Conservation (phyloP, 2,329 filamentous ascomycete species). For the Xylariaceae sp. region DNA sequence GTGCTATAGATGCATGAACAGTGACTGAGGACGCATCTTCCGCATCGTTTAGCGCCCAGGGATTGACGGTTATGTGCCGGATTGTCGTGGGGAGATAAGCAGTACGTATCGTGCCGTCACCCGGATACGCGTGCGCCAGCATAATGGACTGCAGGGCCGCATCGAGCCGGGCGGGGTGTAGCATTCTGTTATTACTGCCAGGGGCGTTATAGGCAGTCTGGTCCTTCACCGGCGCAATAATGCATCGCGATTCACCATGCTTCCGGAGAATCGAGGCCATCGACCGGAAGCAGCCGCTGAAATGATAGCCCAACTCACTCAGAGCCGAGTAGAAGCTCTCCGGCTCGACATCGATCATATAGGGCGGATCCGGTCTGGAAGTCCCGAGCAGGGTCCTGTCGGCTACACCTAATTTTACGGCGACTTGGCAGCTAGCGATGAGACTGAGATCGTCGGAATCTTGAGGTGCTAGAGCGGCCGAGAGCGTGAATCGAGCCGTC, state of each 20-base stretch:
- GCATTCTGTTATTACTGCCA: background rate
- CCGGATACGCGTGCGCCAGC: conserved; percentile 27
- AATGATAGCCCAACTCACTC: conserved; percentile 10
- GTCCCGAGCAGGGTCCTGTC: conserved; percentile 1
- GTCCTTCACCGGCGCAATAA: background rate
- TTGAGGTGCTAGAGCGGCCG: background rate
- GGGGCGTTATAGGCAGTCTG: background rate
- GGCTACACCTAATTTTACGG: background rate
- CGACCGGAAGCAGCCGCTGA: conserved; percentile 8
- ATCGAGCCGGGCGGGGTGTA: conserved; percentile 20
- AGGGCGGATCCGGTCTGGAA: background rate
- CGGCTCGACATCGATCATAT: conserved; percentile 10
- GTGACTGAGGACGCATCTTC: conserved; percentile 17
- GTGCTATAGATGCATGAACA: background rate
- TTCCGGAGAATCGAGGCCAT: background rate
- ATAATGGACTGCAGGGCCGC: conserved; percentile 29
- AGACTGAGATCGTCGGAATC: background rate
- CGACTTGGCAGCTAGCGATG: background rate
- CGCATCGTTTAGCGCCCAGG: conserved; percentile 15
- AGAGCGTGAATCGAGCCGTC: conserved; percentile 4
- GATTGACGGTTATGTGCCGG: conserved; percentile 22
- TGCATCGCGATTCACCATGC: background rate
- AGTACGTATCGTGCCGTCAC: conserved; percentile 17
- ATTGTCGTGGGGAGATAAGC: background rate
- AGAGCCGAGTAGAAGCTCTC: conserved; percentile 8